These are phyloP conservation scores for Saxophila tyrrhenica DNA, from an alignment of 495 filamentous ascomycete species.

Conservation along the genomic window DNA sequence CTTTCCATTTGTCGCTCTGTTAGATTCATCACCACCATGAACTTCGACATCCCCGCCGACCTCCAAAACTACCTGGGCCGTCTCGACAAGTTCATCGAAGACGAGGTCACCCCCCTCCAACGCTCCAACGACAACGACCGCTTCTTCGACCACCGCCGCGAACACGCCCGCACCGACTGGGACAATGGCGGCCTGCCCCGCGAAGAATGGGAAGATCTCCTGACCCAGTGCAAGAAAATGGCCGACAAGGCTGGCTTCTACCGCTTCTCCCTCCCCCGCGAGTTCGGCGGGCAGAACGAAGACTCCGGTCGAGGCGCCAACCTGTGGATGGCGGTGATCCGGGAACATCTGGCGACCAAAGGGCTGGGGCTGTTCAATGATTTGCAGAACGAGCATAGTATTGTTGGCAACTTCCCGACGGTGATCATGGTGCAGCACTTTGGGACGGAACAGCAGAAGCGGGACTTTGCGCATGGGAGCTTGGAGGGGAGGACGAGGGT, in stretches of 20 bases:
- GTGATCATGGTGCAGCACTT: slow-evolving; percentile 47
- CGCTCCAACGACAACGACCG: slow-evolving; percentile 42
- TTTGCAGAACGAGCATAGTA: slow-evolving; percentile 47
- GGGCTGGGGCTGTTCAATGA: slow-evolving; percentile 50
- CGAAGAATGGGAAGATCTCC: slow-evolving; percentile 44
- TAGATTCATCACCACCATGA: too few relatives aligned
- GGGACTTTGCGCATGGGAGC: slow-evolving; percentile 37
- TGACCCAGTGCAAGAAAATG: slow-evolving; percentile 33
- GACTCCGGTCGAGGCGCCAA: slow-evolving; percentile 31
- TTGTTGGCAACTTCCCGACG: slow-evolving; percentile 50
- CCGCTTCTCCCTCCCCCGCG: slow-evolving; percentile 41
- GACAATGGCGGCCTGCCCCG: slow-evolving; percentile 41
- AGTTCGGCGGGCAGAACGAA: slow-evolving; percentile 43
- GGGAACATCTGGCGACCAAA: slow-evolving; percentile 45
- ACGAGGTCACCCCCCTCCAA: slow-evolving; percentile 42
- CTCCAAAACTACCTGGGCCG: slow-evolving; percentile 35
- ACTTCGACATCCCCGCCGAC: slow-evolving; percentile 42
- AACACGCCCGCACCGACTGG: slow-evolving; percentile 46
- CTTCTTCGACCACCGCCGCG: slow-evolving; percentile 51
- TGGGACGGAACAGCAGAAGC: slow-evolving; percentile 39
- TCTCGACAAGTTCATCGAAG: slow-evolving; percentile 45
- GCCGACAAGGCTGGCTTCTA: slow-evolving; percentile 47
- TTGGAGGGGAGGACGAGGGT: slow-evolving; percentile 39
- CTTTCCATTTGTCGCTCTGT: too few relatives aligned
- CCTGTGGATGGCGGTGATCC: slow-evolving; percentile 49